Evolutionary conservation across 2,329 filamentous ascomycete genomes (phyloP).

Genomic region (Hymenoscyphus fraxineus): DNA sequence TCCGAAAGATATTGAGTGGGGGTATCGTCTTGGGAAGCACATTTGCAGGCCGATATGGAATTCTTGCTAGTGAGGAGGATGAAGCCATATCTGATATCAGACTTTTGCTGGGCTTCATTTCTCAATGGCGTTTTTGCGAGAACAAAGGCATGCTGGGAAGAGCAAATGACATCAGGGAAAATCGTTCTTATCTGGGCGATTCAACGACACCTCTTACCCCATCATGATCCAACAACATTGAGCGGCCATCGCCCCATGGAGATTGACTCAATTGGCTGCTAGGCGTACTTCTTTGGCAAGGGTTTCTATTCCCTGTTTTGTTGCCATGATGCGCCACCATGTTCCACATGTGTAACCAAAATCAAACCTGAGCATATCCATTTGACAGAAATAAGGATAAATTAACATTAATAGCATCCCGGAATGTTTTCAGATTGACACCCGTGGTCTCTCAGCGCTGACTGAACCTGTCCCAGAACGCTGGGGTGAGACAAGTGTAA

Average conservation of each 20-base stretch:
- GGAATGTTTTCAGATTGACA: not conserved
- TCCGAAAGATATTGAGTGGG: constrained; percentile 24
- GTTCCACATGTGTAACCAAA: not conserved
- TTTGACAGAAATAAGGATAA: not conserved
- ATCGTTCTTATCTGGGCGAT: constrained; percentile 7
- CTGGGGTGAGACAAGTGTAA: not conserved
- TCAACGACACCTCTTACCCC: constrained; percentile 4
- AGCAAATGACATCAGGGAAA: constrained; percentile 4
- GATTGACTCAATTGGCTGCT: constrained; percentile 4
- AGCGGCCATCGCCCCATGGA: constrained; percentile 3
- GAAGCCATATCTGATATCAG: constrained; percentile 16
- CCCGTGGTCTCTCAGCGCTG: not conserved
- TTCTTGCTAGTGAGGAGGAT: constrained; percentile 15
- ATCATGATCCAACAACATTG: constrained; percentile 1
- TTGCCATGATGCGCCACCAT: constrained; percentile 2
- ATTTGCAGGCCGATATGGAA: constrained; percentile 23
- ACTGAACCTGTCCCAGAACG: constrained; percentile 2
- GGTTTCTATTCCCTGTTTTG: constrained; percentile 3
- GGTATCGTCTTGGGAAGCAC: constrained; percentile 23
- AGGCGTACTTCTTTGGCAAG: not conserved
- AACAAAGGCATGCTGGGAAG: not conserved
- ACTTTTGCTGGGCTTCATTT: not conserved
- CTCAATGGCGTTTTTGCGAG: not conserved
- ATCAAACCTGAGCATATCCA: not conserved
- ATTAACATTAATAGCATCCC: constrained; percentile 1